Percentiles rank a stretch among this genome's conserved stretches.
phyloP scores from a whole-genome alignment of 805 yeast genomes.

The Yueomyces sinensis region DNA sequence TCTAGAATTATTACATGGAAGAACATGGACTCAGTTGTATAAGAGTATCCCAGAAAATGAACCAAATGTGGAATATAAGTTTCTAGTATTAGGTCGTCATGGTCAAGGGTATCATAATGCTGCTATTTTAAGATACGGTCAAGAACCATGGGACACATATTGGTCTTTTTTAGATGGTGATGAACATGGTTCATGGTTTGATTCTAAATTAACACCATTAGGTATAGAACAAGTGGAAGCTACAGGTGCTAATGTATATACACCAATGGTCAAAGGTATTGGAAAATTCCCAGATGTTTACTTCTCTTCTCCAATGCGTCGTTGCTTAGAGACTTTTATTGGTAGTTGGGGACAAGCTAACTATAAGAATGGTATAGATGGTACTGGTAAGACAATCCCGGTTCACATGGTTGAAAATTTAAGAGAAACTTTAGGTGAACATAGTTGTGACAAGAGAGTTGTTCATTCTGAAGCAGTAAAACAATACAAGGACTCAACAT shows the following conservation, averaged over 20 bases:
- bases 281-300: constrained; percentile 44
- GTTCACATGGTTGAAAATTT: constrained; percentile 29
- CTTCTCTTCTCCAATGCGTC: constrained; percentile 50
- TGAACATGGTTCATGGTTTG: constrained; percentile 36
- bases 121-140: constrained; percentile 41
- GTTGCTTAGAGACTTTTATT: constrained; percentile 45
- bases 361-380: constrained; percentile 24
- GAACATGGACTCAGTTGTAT: constrained; percentile 11
- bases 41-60: constrained; percentile 12
- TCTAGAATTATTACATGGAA: constrained; percentile 6
- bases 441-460: constrained; percentile 45
- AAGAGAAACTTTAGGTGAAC: constrained; percentile 49
- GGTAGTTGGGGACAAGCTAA: constrained; percentile 41
- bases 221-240: constrained; percentile 46
- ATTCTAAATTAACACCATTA: constrained; percentile 41
- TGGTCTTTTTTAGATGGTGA: constrained; percentile 42
- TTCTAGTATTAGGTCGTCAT: constrained; percentile 32
- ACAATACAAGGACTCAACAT: constrained; percentile 10
- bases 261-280: constrained; percentile 22
- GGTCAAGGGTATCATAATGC: constrained; percentile 60
- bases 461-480: constrained; percentile 8
- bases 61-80: constrained; percentile 8
- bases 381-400: constrained; percentile 1
- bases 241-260: constrained; percentile 18
- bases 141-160: constrained; percentile 41